phyloP scores from a whole-genome alignment of 805 yeast species.

The Kluyveromyces lactis region DNA sequence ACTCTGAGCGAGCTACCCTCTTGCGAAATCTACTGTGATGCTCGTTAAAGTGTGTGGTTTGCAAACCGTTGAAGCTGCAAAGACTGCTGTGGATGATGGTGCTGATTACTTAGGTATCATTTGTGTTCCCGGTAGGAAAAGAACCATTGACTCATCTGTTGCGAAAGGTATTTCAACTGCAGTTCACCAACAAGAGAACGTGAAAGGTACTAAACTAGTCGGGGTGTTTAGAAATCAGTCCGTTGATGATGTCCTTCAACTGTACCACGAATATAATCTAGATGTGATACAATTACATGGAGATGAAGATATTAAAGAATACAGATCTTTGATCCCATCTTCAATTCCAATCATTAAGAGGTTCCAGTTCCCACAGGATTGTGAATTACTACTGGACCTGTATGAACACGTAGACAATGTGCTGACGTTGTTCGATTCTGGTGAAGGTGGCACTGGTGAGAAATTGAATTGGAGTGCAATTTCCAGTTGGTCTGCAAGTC shows the following conservation, averaged over 20 bases:
- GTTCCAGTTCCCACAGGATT: slow-evolving; percentile 50
- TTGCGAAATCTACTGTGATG: too few species aligned
- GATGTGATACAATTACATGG: slow-evolving; percentile 92
- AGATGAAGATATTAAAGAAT: slow-evolving; percentile 37
- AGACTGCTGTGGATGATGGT: slow-evolving; percentile 57
- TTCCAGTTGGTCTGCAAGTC: slow-evolving; percentile 24
- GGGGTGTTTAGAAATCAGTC: slow-evolving; percentile 89
- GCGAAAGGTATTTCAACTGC: slow-evolving; percentile 41
- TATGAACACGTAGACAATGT: neutral
- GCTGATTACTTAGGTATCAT: slow-evolving; percentile 80
- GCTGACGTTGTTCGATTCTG: slow-evolving; percentile 72
- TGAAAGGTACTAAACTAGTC: slow-evolving; percentile 60
- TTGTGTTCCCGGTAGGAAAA: slow-evolving; percentile 69
- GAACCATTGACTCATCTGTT: slow-evolving; percentile 48
- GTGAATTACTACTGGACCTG: slow-evolving; percentile 19
- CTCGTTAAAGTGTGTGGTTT: slow-evolving; percentile 90
- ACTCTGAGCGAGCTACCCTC: too few species aligned
- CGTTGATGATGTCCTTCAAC: slow-evolving; percentile 45
- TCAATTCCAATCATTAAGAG: slow-evolving; percentile 64
- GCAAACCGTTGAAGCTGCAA: slow-evolving; percentile 57
- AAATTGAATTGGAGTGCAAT: slow-evolving; percentile 63
- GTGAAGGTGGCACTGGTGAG: slow-evolving; percentile 86
- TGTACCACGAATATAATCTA: slow-evolving; percentile 36
- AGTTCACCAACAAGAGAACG: slow-evolving; percentile 26
- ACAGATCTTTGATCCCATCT: slow-evolving; percentile 21